Evolutionary conservation across 2,329 filamentous ascomycete genomes (phyloP), one percentile per base, ranked within the genome.

Genomic region (Myrmaecium sp.): DNA sequence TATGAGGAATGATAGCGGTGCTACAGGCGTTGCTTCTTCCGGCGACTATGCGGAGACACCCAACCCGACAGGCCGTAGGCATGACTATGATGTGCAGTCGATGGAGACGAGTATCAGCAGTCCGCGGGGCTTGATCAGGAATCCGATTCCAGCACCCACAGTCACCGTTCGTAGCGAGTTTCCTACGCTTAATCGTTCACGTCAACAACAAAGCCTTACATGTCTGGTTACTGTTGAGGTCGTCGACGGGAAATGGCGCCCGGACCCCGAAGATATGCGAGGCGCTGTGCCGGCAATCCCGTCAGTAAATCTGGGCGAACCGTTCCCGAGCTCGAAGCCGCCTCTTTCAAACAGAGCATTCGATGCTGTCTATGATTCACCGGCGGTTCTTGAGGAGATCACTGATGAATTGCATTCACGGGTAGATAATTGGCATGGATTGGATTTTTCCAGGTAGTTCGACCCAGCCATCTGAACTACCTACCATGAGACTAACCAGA

Each of bases 371-470:
- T 80, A 79, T 38, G 81, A 91, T 48, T 67, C 79, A 3, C 62
- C 71, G 3, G 78, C 84, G 25, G 72, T 73, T 4, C 51, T 95
- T 30, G 76, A 89, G 29, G 74, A 86, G 36, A 78, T 89, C 44
- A 91, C 84, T 0, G 81, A 94, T 43, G 80, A 74, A 35, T 57
- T 98, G 31, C 73, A 81, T 31, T 69, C 61, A 23, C 74, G 84
- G n/a, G 89, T 98, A 7, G 89, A 98, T 42, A 94, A 95, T 41
- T 98, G 89, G 89, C 89, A 98, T 48, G 86, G 89, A 0, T 62
- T 98, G 12, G 86, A 95, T 46, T 94, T 94, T 44, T 70, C 72
- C 44, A 70, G 80, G 65, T 77, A 57, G 41, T 60, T 36, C 16
- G 17, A 18, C 14, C 20, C 8, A 19, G 9, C 16, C 20, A 26